Conservation (phyloP, 305 asterid species). For the Fraxinus velutina region DNA sequence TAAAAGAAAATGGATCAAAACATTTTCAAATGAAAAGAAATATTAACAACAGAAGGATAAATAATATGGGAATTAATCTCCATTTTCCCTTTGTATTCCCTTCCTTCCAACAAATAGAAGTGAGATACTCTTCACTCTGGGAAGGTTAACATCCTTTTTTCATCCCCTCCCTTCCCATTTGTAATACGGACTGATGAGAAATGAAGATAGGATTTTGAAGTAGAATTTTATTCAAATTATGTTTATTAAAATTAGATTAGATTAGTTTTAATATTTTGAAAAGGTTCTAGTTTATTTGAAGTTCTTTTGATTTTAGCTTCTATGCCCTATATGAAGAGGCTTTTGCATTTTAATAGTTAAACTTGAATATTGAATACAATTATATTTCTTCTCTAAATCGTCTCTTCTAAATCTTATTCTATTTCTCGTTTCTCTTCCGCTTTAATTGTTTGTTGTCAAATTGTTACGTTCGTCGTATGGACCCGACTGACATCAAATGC, state of each 20-base stretch:
- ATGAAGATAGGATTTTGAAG: not conserved
- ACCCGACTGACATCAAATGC: not conserved
- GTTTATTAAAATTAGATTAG: not conserved
- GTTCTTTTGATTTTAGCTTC: not conserved
- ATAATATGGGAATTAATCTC: not conserved
- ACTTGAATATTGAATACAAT: not conserved
- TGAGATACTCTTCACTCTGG: not conserved
- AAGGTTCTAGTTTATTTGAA: not conserved
- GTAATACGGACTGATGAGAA: not conserved
- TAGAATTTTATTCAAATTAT: not conserved
- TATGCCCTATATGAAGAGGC: not conserved
- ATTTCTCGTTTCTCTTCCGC: not conserved
- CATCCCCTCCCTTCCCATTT: not conserved
- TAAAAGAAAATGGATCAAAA: not conserved
- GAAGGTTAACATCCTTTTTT: not conserved
- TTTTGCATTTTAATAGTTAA: not conserved
- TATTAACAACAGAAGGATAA: not conserved
- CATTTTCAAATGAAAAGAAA: not conserved
- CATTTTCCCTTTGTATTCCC: not conserved
- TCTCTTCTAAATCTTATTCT: not conserved
- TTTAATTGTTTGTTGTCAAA: not conserved
- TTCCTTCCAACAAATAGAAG: not conserved
- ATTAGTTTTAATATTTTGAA: not conserved
- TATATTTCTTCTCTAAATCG: not conserved
- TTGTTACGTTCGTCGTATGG: not conserved